Percentiles rank a stretch among this genome's conserved stretches.
phyloP scores from a whole-genome alignment of 2,329 filamentous ascomycete genomes.

The Coniochaeta ligniaria region DNA sequence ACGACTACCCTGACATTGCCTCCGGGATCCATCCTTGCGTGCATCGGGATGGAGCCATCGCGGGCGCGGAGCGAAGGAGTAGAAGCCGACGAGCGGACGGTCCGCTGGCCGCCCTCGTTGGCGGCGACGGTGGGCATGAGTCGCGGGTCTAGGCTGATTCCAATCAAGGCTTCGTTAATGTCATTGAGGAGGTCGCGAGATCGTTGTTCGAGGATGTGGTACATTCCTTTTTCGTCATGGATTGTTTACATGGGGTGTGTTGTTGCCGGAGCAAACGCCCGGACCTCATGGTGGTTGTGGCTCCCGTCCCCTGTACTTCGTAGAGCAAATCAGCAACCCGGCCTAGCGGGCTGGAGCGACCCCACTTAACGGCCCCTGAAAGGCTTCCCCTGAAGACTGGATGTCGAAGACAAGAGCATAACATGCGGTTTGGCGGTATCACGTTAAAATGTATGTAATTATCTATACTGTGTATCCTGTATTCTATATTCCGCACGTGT shows the following conservation, averaged over 20 bases:
- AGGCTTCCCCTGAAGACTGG: background rate
- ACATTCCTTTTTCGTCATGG: slow-evolving; percentile 9
- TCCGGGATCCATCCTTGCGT: slow-evolving; percentile 51
- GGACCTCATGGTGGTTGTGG: background rate
- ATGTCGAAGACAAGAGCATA: no score
- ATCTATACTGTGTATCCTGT: no score
- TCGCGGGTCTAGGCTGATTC: slow-evolving; percentile 32
- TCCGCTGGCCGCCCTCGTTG: slow-evolving; percentile 15
- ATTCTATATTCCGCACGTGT: background rate
- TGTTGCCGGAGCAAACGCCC: slow-evolving; percentile 1
- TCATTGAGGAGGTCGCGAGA: slow-evolving; percentile 30
- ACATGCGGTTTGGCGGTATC: background rate
- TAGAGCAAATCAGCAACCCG: background rate
- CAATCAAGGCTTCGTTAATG: slow-evolving; percentile 30
- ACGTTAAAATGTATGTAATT: background rate
- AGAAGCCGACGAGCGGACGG: slow-evolving; percentile 61
- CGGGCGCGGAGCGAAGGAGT: slow-evolving; percentile 71
- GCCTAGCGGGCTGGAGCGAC: background rate
- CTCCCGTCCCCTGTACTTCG: background rate
- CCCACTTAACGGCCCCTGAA: no score
- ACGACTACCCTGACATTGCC: slow-evolving; percentile 81
- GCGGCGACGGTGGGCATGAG: slow-evolving; percentile 15
- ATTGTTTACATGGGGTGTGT: slow-evolving; percentile 3
- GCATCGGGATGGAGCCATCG: slow-evolving; percentile 56
- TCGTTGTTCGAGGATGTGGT: slow-evolving; percentile 20